Percentiles rank a stretch among this genome's conserved stretches.
Conservation (phyloP, 371 early-diverging fungal genomes). For the Nosema bombycis region DNA sequence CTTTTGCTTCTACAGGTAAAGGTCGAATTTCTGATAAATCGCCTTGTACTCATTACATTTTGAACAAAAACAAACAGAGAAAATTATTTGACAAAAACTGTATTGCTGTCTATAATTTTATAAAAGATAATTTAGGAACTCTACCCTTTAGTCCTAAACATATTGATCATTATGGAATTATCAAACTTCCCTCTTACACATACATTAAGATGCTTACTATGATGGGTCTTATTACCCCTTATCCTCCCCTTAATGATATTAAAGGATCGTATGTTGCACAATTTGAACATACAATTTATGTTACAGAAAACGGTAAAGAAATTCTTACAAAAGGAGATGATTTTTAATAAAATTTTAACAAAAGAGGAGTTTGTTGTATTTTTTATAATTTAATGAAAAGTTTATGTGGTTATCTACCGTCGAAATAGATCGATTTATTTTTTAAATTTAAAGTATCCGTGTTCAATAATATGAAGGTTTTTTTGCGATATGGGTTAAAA, state of each 20-base stretch:
- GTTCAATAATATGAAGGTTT: background rate
- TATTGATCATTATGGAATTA: slow-evolving; percentile 80
- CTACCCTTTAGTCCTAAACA: slow-evolving; percentile 93
- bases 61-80: slow-evolving; percentile 56
- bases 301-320: slow-evolving; percentile 82
- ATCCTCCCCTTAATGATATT: slow-evolving; percentile 86
- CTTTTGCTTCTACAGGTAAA: slow-evolving; percentile 93
- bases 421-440: background rate
- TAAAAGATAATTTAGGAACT: slow-evolving; percentile 85
- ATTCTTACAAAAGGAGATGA: slow-evolving; percentile 74
- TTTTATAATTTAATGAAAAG: background rate
- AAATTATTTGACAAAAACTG: slow-evolving; percentile 68
- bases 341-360: slow-evolving; percentile 65
- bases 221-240: slow-evolving; percentile 74
- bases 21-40: slow-evolving; percentile 82
- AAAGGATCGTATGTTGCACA: slow-evolving; percentile 88
- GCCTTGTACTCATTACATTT: slow-evolving; percentile 87
- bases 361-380: too few species aligned
- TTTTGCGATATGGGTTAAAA: background rate
- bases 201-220: slow-evolving; percentile 79
- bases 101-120: slow-evolving; percentile 75
- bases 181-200: slow-evolving; percentile 70
- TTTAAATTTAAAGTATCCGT: background rate
- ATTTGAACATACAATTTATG: slow-evolving; percentile 89
- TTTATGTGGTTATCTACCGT: background rate